Percentiles rank a stretch among this genome's conserved stretches.
Evolutionary conservation across 2,329 filamentous ascomycete species (phyloP).

Genomic region (Kalaharituber pfeilii): DNA sequence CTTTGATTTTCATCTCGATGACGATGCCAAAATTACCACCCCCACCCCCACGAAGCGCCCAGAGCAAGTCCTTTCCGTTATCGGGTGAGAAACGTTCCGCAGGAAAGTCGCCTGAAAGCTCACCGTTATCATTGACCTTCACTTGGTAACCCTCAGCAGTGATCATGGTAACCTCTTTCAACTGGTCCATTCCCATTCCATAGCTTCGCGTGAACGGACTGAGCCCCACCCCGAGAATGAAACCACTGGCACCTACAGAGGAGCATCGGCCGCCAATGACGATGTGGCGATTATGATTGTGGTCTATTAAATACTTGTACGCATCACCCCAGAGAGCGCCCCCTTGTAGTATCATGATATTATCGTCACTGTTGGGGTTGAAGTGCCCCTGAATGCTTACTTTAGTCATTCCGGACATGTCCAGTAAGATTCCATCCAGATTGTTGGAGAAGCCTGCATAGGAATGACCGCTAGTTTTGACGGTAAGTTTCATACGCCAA

Average conservation of each 20-base stretch:
- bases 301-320: slow-evolving; percentile 4
- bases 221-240: slow-evolving; percentile 31
- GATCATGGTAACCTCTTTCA: slow-evolving; percentile 27
- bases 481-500: slow-evolving; percentile 15
- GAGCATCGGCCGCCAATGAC: slow-evolving; percentile 26
- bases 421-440: slow-evolving; percentile 22
- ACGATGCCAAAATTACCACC: slow-evolving; percentile 34
- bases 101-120: slow-evolving; percentile 6
- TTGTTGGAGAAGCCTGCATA: slow-evolving; percentile 24
- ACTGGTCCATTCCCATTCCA: slow-evolving; percentile 27
- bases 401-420: slow-evolving; percentile 23
- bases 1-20: slow-evolving; percentile 26
- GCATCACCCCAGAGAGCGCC: background rate
- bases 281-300: slow-evolving; percentile 13
- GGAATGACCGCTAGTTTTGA: slow-evolving; percentile 25
- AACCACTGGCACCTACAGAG: slow-evolving; percentile 27
- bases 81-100: too few relatives aligned
- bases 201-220: slow-evolving; percentile 27
- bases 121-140: slow-evolving; percentile 23
- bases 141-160: slow-evolving; percentile 25
- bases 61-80: slow-evolving; percentile 34
- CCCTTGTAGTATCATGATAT: background rate
- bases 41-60: slow-evolving; percentile 37
- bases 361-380: background rate
- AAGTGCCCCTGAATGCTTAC: slow-evolving; percentile 21